phyloP scores from a whole-genome alignment of 1,284 basidiomycete species.

The Ustilago trichophora region DNA sequence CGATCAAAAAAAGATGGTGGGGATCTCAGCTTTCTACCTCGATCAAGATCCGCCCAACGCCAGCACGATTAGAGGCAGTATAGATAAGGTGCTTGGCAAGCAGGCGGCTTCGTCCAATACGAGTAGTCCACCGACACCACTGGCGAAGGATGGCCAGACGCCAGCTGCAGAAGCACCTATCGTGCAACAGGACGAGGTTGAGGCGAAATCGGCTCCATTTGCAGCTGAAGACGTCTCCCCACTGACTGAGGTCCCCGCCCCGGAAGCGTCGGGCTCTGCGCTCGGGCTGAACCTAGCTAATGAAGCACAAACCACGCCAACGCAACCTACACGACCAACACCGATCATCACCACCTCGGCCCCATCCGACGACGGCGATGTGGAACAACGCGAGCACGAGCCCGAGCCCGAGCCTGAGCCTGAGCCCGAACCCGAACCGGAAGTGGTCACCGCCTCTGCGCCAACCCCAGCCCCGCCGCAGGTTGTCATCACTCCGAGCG shows the following conservation, averaged over 20 bases:
- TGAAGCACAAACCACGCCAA: not conserved
- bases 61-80: slow-evolving; percentile 36
- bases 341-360: slow-evolving; percentile 41
- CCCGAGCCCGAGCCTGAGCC: not conserved
- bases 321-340: slow-evolving; percentile 5
- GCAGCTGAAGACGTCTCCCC: slow-evolving; percentile 11
- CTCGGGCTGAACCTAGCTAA: slow-evolving; percentile 13
- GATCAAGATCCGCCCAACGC: slow-evolving; percentile 63
- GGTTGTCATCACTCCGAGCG: slow-evolving; percentile 32
- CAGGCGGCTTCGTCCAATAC: too few species aligned
- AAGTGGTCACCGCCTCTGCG: not conserved
- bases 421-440: not conserved
- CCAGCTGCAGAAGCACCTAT: not conserved
- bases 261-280: slow-evolving; percentile 20
- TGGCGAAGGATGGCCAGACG: slow-evolving; percentile 22
- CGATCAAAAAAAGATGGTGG: slow-evolving; percentile 63
- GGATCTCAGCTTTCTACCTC: slow-evolving; percentile 62
- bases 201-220: slow-evolving; percentile 1
- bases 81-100: slow-evolving; percentile 34
- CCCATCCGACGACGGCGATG: slow-evolving; percentile 28
- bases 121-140: slow-evolving; percentile 7
- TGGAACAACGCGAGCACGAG: too few species aligned
- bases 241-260: not conserved
- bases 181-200: not conserved
- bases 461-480: slow-evolving; percentile 18